Conservation (phyloP, 176 grass and related monocot species). For the Alopecurus myosuroides region DNA sequence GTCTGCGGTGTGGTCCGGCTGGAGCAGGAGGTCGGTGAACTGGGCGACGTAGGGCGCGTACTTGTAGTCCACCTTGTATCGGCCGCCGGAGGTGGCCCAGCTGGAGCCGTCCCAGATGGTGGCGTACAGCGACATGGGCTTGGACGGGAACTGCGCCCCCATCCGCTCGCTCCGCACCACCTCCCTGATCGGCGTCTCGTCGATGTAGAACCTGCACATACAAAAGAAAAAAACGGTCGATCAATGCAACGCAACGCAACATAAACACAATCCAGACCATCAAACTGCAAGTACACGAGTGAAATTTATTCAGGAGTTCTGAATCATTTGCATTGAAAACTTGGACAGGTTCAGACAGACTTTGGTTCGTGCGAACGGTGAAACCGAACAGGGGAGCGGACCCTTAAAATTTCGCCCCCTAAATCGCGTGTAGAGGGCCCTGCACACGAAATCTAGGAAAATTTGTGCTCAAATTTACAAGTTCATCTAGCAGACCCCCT, state of each 20-base stretch:
- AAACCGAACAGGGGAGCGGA: background rate
- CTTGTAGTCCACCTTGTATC: constrained; percentile 97
- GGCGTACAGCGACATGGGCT: constrained; percentile 91
- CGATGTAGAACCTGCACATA: constrained; percentile 78
- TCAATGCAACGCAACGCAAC: background rate
- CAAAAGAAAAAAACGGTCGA: background rate
- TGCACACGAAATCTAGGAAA: no score
- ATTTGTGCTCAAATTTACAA: no score
- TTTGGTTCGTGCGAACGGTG: background rate
- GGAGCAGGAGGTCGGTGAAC: constrained; percentile 78
- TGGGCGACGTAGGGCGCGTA: constrained; percentile 84
- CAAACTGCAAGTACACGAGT: background rate
- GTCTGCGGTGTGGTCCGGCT: background rate
- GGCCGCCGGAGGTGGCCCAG: constrained; percentile 88
- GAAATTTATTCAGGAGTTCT: background rate
- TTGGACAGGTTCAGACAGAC: background rate
- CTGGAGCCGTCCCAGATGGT: constrained; percentile 96
- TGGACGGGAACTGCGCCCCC: constrained; percentile 71
- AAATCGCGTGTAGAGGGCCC: no score
- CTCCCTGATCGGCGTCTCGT: constrained; percentile 71
- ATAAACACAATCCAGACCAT: background rate
- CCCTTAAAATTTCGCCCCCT: no score
- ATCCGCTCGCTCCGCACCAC: constrained; percentile 46
- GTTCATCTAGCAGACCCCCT: no score
- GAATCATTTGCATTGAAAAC: background rate